A percentile compares a stretch with the other conserved stretches of the same genome.
Evolutionary conservation across 2,329 filamentous ascomycete species (phyloP).

Genomic region (Neurospora sp.): DNA sequence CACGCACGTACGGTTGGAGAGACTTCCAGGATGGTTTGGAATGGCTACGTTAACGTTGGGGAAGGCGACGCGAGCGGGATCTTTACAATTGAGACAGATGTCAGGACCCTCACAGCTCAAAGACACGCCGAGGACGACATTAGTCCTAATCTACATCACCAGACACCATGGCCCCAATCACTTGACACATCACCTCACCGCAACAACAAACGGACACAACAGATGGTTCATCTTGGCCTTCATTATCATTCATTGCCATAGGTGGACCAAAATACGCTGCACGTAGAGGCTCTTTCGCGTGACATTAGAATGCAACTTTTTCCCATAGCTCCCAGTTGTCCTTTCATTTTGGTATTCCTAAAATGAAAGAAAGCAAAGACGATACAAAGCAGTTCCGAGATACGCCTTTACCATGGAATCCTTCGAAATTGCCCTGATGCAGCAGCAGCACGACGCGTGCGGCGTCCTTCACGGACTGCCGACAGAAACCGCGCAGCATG

Average conservation of each 20-base stretch:
- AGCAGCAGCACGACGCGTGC: neutral
- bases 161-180: neutral
- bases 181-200: neutral
- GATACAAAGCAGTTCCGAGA: neutral
- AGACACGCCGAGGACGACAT: neutral
- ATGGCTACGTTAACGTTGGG: neutral
- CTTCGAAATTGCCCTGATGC: slow-evolving; percentile 17
- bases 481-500: neutral
- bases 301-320: neutral
- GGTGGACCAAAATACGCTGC: slow-evolving; percentile 6
- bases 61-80: neutral
- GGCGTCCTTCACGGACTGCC: neutral
- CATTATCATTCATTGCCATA: slow-evolving; percentile 4
- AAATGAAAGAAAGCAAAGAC: neutral
- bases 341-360: neutral
- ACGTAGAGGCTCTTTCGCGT: neutral
- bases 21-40: neutral
- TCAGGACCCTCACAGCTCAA: neutral
- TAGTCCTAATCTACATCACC: neutral
- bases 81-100: neutral
- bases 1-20: no score
- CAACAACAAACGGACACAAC: neutral
- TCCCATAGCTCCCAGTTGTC: neutral
- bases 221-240: neutral
- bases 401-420: slow-evolving; percentile 1